phyloP scores from a whole-genome alignment of 768 basidiomycete genomes.

The Exidia glandulosa region DNA sequence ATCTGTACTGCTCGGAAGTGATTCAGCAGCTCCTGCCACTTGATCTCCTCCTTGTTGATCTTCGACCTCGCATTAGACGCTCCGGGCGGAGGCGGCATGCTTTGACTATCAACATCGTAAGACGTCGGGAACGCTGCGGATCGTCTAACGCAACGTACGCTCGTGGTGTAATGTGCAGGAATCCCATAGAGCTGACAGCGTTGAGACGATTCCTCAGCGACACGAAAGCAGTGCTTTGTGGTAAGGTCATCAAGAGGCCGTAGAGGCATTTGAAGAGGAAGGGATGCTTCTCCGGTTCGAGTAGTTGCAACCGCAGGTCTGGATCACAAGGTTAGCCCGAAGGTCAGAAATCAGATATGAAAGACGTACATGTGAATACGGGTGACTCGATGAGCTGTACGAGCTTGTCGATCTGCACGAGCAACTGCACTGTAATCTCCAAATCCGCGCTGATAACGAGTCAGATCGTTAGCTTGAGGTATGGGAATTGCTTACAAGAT shows the following conservation, averaged over 20 bases:
- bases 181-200: constrained; percentile 91
- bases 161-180: constrained; percentile 81
- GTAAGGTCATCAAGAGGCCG: constrained; percentile 90
- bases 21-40: constrained; percentile 87
- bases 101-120: neutral
- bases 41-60: constrained; percentile 76
- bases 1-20: constrained; percentile 88
- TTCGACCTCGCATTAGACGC: constrained; percentile 58
- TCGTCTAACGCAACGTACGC: constrained; percentile 37
- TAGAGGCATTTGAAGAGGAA: constrained; percentile 97
- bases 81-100: constrained; percentile 11
- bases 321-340: neutral
- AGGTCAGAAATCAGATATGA: too few relatives aligned
- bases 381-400: constrained; percentile 98
- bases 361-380: constrained; percentile 87
- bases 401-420: constrained; percentile 95
- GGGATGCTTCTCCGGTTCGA: constrained; percentile 94
- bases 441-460: constrained; percentile 65
- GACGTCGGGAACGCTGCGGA: neutral
- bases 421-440: constrained; percentile 87
- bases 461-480: neutral
- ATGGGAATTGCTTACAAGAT: constrained; percentile 62
- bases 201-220: constrained; percentile 89
- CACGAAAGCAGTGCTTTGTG: constrained; percentile 93
- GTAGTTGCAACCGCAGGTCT: constrained; percentile 84